Evolutionary conservation across 2,329 filamentous ascomycete genomes (phyloP), one percentile per base, ranked within the genome.

Genomic region (Amphichorda felina): DNA sequence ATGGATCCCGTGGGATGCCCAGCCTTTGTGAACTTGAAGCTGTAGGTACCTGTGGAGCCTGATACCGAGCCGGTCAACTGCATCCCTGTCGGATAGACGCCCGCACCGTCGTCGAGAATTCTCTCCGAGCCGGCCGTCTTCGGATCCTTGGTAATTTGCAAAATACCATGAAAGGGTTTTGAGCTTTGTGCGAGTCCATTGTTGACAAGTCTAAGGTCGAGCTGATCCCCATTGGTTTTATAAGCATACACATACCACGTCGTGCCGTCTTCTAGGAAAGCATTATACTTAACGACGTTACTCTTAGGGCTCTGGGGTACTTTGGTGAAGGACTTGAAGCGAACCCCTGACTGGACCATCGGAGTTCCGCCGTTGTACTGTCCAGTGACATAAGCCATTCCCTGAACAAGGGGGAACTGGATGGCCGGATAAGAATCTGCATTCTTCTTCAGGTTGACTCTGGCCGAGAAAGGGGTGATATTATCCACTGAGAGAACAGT

Each of bases 321-420:
- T 25, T 66, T 67, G 25, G 70, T 76, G 35, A 94, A 64, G 15
- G 69, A 75, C 38, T 69, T 67, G 63, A 89, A 93, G 41, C 79
- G 81, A 2, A 91, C 71, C 1, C 75, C 77, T 16, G 79, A 80
- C 46, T 88, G 77, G 31, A 96, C 68, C 5, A 79, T 51, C 1
- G 89, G 89, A 6, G 75, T 77, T 0, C 75, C 67, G 21, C 76
- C 75, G 36, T 66, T 68, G 56, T 87, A 96, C 14, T 82, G 56
- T 1, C 69, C 88, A 5, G 88, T 95, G n/a, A 94, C 66, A 47
- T 87, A 94, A 0, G 75, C 80, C 76, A 93, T 91, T 11, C 91
- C 91, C 51, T 96, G 89, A 0, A 94, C 76, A 7, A 95, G 52
- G 0, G 87, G 87, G 44, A 94, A 85, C 0, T 73, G 79, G 17